Evolutionary conservation across 352 stramenopile species (phyloP).

Genomic region (Thraustochytrium sp.): DNA sequence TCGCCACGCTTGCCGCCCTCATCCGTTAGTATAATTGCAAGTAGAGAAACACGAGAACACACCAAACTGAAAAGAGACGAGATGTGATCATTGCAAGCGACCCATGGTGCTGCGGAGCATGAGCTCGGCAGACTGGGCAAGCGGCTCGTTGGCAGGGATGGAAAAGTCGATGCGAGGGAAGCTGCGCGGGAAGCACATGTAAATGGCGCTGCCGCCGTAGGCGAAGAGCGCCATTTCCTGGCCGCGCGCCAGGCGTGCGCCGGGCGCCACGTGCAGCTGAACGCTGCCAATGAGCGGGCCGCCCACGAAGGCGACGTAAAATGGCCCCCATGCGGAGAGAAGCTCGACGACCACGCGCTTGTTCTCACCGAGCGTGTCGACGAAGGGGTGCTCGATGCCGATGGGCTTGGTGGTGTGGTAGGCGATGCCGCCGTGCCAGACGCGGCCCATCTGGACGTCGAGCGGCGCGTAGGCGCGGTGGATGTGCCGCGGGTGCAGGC

Average conservation of each 20-base stretch:
- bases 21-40: too few relatives aligned
- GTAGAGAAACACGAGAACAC: too few relatives aligned
- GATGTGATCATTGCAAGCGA: too few relatives aligned
- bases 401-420: slow-evolving; percentile 40
- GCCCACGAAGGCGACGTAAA: slow-evolving; percentile 19
- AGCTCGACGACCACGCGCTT: slow-evolving; percentile 31
- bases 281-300: slow-evolving; percentile 33
- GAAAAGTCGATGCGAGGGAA: background rate
- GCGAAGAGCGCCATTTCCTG: slow-evolving; percentile 22
- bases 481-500: slow-evolving; percentile 29
- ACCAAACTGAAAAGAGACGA: too few relatives aligned
- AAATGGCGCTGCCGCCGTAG: slow-evolving; percentile 35
- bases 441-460: background rate
- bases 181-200: slow-evolving; percentile 29
- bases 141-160: background rate
- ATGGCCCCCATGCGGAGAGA: background rate
- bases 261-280: background rate
- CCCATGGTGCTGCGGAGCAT: background rate
- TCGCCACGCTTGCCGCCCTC: too few relatives aligned
- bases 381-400: slow-evolving; percentile 4
- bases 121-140: background rate
- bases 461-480: slow-evolving; percentile 22
- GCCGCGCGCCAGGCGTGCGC: background rate
- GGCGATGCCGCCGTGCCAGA: slow-evolving; percentile 18
- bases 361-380: slow-evolving; percentile 30